phyloP scores from a whole-genome alignment of 768 basidiomycete species.

The Udeniomyces megalosporus region DNA sequence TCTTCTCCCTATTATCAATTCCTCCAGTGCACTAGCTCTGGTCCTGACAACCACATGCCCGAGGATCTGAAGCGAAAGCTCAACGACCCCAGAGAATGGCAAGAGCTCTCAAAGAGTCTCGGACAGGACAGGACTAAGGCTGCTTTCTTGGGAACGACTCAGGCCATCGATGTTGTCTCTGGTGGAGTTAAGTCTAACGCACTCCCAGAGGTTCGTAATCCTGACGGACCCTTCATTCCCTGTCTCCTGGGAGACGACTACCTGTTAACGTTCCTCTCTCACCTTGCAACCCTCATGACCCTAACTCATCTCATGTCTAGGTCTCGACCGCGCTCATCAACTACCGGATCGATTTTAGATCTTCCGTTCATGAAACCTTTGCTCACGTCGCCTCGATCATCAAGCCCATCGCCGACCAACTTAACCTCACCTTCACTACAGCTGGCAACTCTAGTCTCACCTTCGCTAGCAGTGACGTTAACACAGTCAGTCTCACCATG shows the following conservation, averaged over 20 bases:
- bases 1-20: constrained; percentile 2
- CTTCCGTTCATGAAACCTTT: constrained; percentile 25
- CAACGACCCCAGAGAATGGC: constrained; percentile 1
- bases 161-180: constrained; percentile 6
- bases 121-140: constrained; percentile 1
- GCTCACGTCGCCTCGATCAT: constrained; percentile 22
- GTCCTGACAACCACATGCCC: not conserved
- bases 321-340: too few relatives aligned
- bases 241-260: too few relatives aligned
- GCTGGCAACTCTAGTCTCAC: not conserved
- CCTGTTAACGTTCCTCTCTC: too few relatives aligned
- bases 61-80: not conserved
- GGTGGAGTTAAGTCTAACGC: constrained; percentile 15
- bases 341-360: constrained; percentile 29
- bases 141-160: constrained; percentile 11
- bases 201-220: constrained; percentile 1
- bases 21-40: constrained; percentile 11
- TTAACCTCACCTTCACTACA: constrained; percentile 24
- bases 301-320: too few relatives aligned
- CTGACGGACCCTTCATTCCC: too few relatives aligned
- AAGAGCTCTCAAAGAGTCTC: constrained; percentile 4
- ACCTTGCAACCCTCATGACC: too few relatives aligned
- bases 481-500: constrained; percentile 20
- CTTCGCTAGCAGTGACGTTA: not conserved
- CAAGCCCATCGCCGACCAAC: constrained; percentile 20